Evolutionary conservation across 2,329 filamentous ascomycete species (phyloP).

Genomic region (Cladosporium halotolerans): DNA sequence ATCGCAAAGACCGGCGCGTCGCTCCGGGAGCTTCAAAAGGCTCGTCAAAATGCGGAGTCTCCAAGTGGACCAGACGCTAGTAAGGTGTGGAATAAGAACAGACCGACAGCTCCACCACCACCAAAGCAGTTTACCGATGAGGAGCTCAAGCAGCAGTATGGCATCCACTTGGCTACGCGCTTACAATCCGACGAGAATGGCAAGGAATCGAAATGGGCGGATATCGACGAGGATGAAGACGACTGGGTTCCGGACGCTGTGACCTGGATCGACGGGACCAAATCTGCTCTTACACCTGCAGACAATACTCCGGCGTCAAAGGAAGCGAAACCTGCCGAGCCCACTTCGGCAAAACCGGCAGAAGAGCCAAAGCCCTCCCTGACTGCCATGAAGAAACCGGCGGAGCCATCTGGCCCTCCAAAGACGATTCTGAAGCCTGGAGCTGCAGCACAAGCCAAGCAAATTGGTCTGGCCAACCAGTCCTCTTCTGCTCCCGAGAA

Average conservation of each 20-base stretch:
- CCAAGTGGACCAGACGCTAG: constrained; percentile 58
- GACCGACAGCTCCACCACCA: constrained; percentile 61
- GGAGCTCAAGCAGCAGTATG: constrained; percentile 75
- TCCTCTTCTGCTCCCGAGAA: constrained; percentile 46
- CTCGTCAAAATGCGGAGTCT: constrained; percentile 30
- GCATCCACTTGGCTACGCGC: constrained; percentile 76
- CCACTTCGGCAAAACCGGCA: constrained; percentile 22
- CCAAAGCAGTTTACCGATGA: constrained; percentile 81
- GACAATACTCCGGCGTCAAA: constrained; percentile 24
- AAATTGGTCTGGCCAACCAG: constrained; percentile 16
- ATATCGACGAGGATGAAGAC: constrained; percentile 83
- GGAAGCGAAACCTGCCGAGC: constrained; percentile 16
- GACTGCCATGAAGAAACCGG: constrained; percentile 30
- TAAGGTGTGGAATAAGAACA: constrained; percentile 84
- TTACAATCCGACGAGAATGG: constrained; percentile 67
- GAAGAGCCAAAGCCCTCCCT: constrained; percentile 24
- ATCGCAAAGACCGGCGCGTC: constrained; percentile 67
- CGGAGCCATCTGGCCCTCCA: constrained; percentile 30
- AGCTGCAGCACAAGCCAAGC: constrained; percentile 33
- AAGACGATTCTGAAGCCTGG: constrained; percentile 48
- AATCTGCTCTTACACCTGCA: constrained; percentile 63
- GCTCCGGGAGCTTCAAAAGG: constrained; percentile 36
- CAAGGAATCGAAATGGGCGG: constrained; percentile 79
- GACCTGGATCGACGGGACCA: constrained; percentile 83
- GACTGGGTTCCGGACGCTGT: constrained; percentile 82